Evolutionary conservation across 257 asterid genomes (phyloP).

Genomic region (Haberlea rhodopensis): DNA sequence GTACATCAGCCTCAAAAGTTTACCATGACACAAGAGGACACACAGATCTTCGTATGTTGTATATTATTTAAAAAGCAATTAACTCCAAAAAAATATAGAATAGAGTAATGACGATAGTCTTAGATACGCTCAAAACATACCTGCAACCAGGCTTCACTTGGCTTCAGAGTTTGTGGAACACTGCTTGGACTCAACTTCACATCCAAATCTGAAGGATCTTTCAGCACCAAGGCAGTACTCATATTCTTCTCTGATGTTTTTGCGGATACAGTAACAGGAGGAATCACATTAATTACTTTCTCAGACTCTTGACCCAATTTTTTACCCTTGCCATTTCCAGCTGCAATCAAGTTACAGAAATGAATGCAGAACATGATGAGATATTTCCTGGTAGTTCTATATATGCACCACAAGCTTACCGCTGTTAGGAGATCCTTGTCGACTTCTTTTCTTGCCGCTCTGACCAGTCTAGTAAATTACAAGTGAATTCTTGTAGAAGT

Average conservation of each 20-base stretch:
- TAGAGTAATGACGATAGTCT: not conserved
- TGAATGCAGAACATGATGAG: not conserved
- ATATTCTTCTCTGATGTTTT: slow-evolving; percentile 45
- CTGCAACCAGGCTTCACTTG: slow-evolving; percentile 68
- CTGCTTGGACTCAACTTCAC: slow-evolving; percentile 42
- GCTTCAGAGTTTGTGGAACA: slow-evolving; percentile 35
- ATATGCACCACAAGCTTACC: slow-evolving; percentile 38
- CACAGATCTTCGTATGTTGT: too few species aligned
- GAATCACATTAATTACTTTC: slow-evolving; percentile 32
- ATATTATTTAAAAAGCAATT: too few species aligned
- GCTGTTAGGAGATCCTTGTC: slow-evolving; percentile 55
- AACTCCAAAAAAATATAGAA: too few species aligned
- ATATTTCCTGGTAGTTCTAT: too few species aligned
- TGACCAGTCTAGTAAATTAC: slow-evolving; percentile 46
- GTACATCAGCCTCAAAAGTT: too few species aligned
- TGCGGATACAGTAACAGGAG: slow-evolving; percentile 33
- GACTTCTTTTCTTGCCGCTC: slow-evolving; percentile 64
- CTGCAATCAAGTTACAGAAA: slow-evolving; percentile 23
- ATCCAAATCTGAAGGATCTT: slow-evolving; percentile 43
- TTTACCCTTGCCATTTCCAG: slow-evolving; percentile 49
- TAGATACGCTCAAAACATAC: slow-evolving; percentile 39
- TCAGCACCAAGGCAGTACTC: slow-evolving; percentile 46
- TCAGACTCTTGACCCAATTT: slow-evolving; percentile 38
- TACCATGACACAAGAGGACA: too few species aligned
- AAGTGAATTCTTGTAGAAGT: slow-evolving; percentile 10